Percentiles rank a stretch among this genome's conserved stretches.
phyloP scores from a whole-genome alignment of 2,329 filamentous ascomycete genomes.

The Fusarium mundagurra region DNA sequence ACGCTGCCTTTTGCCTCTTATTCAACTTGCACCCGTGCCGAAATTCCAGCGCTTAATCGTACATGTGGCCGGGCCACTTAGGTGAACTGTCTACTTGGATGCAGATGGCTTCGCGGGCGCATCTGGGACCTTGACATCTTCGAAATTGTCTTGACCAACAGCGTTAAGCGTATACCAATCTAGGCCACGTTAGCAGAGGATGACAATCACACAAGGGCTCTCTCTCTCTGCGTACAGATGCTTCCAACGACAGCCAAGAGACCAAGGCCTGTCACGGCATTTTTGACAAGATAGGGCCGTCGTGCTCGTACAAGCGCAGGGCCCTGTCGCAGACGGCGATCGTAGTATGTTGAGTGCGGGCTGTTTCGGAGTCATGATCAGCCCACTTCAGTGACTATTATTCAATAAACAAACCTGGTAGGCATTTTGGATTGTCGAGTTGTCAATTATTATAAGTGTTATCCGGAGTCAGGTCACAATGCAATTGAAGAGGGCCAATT shows the following conservation, averaged over 20 bases:
- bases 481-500: constrained; percentile 10
- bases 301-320: constrained; percentile 91
- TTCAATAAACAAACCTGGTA: constrained; percentile 30
- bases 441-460: neutral
- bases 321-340: constrained; percentile 84
- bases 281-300: constrained; percentile 91
- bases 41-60: constrained; percentile 15
- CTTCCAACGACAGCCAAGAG: constrained; percentile 80
- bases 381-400: constrained; percentile 14
- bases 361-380: constrained; percentile 48
- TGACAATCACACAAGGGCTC: neutral
- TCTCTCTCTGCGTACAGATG: constrained; percentile 75
- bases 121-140: constrained; percentile 91
- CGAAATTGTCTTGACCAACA: constrained; percentile 96
- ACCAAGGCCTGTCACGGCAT: constrained; percentile 80
- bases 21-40: neutral
- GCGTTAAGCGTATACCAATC: constrained; percentile 76
- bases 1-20: constrained; percentile 18
- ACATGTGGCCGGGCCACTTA: neutral
- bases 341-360: constrained; percentile 82
- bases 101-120: constrained; percentile 64
- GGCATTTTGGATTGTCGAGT: constrained; percentile 26
- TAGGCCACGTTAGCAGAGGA: constrained; percentile 43
- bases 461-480: neutral
- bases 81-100: constrained; percentile 41